phyloP scores from a whole-genome alignment of 768 basidiomycete genomes.

The Mrakia gelida region DNA sequence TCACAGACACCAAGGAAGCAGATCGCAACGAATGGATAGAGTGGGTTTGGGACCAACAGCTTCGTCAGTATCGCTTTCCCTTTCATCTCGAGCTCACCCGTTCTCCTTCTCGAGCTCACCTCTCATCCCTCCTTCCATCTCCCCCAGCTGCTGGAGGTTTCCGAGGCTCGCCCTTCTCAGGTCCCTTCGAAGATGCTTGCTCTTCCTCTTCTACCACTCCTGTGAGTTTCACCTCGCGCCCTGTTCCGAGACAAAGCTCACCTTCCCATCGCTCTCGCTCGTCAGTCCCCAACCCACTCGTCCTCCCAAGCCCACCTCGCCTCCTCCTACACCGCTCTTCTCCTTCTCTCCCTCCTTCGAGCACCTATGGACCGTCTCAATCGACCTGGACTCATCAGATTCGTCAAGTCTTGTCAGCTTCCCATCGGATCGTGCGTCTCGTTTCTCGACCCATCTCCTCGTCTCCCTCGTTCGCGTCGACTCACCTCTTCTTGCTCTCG shows the following conservation, averaged over 20 bases:
- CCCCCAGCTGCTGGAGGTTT: conserved; percentile 21
- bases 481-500: neutral
- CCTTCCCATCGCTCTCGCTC: neutral
- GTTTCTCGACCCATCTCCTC: neutral
- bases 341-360: conserved; percentile 77
- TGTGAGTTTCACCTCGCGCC: neutral
- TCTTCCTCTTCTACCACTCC: neutral
- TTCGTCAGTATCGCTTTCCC: conserved; percentile 51
- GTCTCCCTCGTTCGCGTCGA: too few relatives aligned
- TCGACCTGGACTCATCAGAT: conserved; percentile 59
- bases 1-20: conserved; percentile 49
- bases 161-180: conserved; percentile 27
- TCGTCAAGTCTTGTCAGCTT: conserved; percentile 68
- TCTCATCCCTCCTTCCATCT: conserved; percentile 22
- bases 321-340: conserved; percentile 86
- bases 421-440: conserved; percentile 71
- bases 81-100: conserved; percentile 24
- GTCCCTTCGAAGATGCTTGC: neutral
- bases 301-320: conserved; percentile 77
- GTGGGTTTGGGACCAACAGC: conserved; percentile 90
- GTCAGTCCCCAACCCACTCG: conserved; percentile 35
- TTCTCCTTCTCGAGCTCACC: neutral
- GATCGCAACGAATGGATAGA: conserved; percentile 64
- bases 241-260: neutral
- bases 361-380: conserved; percentile 75